A percentile compares a stretch with the other conserved stretches of the same genome.
Conservation (phyloP, 2,329 filamentous ascomycete genomes). For the Neofusicoccum kwambonambiense region DNA sequence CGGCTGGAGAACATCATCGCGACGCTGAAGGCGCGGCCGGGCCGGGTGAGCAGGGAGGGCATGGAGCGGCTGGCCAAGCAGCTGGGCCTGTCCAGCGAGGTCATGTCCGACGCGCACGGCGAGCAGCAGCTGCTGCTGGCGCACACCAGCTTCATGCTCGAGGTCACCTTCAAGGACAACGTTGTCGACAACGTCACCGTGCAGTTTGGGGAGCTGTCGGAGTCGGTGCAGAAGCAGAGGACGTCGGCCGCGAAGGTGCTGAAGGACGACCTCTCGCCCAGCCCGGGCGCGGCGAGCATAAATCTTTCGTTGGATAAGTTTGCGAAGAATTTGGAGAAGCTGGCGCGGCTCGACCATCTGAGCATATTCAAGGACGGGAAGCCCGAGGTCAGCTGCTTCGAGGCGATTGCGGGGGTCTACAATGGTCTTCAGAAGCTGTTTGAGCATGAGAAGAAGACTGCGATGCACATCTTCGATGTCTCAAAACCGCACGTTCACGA, state of each 20-base stretch:
- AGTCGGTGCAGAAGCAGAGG: conserved; percentile 10
- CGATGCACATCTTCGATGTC: conserved; percentile 30
- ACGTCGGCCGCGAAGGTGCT: conserved; percentile 46
- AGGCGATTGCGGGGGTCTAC: conserved; percentile 72
- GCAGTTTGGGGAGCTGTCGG: conserved; percentile 22
- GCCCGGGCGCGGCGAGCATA: conserved; percentile 60
- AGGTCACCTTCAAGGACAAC: conserved; percentile 19
- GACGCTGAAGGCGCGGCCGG: conserved; percentile 65
- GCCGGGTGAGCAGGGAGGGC: conserved; percentile 70
- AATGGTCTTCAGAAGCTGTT: conserved; percentile 68
- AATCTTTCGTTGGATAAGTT: conserved; percentile 72
- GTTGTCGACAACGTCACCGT: conserved; percentile 10
- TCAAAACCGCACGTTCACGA: conserved; percentile 45
- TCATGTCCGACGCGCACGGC: conserved; percentile 24
- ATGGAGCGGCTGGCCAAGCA: conserved; percentile 69
- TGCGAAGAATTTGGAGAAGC: conserved; percentile 66
- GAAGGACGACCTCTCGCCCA: conserved; percentile 61
- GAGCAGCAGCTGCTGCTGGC: conserved; percentile 35
- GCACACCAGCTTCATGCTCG: conserved; percentile 38
- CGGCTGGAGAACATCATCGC: conserved; percentile 63
- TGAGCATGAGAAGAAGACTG: conserved; percentile 62
- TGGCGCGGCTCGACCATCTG: conserved; percentile 69
- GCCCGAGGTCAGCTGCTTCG: conserved; percentile 71
- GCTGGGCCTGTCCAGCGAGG: conserved; percentile 57
- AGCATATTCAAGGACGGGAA: conserved; percentile 42